Evolutionary conservation across 805 yeast species (phyloP).

Genomic region (Ogataea philodendri): DNA sequence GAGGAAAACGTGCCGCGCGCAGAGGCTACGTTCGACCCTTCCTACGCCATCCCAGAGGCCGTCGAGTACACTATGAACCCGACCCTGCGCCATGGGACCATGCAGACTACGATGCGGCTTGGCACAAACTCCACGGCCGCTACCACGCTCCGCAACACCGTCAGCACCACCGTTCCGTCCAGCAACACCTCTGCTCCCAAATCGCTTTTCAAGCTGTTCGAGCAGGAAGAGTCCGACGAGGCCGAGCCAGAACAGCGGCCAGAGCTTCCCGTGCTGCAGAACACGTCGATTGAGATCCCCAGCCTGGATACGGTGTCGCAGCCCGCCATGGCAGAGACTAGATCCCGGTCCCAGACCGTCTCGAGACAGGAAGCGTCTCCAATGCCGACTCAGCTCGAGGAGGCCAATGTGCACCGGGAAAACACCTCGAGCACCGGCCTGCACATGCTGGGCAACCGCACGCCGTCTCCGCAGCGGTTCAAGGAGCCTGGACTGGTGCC

Average conservation of each 20-base stretch:
- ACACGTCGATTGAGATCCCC: slow-evolving; percentile 14
- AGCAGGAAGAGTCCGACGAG: slow-evolving; percentile 42
- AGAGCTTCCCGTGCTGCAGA: slow-evolving; percentile 3
- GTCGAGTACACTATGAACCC: slow-evolving; percentile 21
- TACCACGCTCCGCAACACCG: slow-evolving; percentile 20
- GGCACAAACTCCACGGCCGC: slow-evolving; percentile 15
- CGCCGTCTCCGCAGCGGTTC: slow-evolving; percentile 48
- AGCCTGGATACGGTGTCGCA: slow-evolving; percentile 5
- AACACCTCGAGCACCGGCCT: slow-evolving; percentile 41
- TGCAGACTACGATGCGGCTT: slow-evolving; percentile 22
- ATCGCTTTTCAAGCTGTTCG: slow-evolving; percentile 69
- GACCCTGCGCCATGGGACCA: slow-evolving; percentile 18
- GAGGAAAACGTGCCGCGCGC: slow-evolving; percentile 21
- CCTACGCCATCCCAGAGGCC: slow-evolving; percentile 7
- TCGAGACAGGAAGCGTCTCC: slow-evolving; percentile 38
- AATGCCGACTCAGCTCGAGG: slow-evolving; percentile 20
- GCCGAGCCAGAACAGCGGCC: neutral
- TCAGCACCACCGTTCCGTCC: slow-evolving; percentile 20
- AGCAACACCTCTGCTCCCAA: slow-evolving; percentile 63
- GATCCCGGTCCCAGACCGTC: slow-evolving; percentile 42
- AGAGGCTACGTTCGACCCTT: slow-evolving; percentile 2
- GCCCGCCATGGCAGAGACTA: slow-evolving; percentile 13
- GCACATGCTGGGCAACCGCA: slow-evolving; percentile 37
- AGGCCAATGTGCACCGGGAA: slow-evolving; percentile 30
- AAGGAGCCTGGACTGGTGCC: slow-evolving; percentile 19